Evolutionary conservation across 169 alveolate genomes (phyloP).

Genomic region (Babesia gibsoni): DNA sequence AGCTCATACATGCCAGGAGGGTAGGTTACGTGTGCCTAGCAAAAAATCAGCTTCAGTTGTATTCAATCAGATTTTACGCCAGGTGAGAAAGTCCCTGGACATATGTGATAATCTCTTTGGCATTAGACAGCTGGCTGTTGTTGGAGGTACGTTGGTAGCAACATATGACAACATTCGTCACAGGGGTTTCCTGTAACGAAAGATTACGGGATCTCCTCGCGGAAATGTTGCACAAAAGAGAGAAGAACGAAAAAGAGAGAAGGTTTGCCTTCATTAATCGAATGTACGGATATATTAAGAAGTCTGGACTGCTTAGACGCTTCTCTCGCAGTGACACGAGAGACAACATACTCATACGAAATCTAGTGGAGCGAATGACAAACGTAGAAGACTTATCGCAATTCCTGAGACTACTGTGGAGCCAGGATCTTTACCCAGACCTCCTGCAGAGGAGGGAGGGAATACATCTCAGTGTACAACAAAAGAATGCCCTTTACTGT

Average conservation of each 20-base stretch:
- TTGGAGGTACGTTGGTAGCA: conserved; percentile 43
- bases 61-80: conserved; percentile 42
- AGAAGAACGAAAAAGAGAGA: not conserved
- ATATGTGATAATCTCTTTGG: conserved; percentile 46
- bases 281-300: conserved; percentile 9
- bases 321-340: conserved; percentile 3
- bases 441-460: conserved; percentile 38
- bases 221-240: conserved; percentile 13
- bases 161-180: not conserved
- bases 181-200: conserved; percentile 58
- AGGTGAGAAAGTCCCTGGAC: conserved; percentile 47
- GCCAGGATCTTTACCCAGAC: conserved; percentile 40
- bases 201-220: conserved; percentile 25
- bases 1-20: conserved; percentile 42
- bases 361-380: conserved; percentile 7
- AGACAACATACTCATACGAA: conserved; percentile 25
- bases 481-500: conserved; percentile 40
- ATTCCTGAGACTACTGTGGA: conserved; percentile 37
- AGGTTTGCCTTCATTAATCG: not conserved
- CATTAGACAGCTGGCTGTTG: conserved; percentile 43
- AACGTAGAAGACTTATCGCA: conserved; percentile 6
- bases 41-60: conserved; percentile 1
- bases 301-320: conserved; percentile 4
- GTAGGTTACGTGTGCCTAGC: not conserved
- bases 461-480: conserved; percentile 28